Evolutionary conservation across 345 rosid genomes (phyloP), one percentile per base, ranked within the genome.

Genomic region (Eucalyptus tenuipes): DNA sequence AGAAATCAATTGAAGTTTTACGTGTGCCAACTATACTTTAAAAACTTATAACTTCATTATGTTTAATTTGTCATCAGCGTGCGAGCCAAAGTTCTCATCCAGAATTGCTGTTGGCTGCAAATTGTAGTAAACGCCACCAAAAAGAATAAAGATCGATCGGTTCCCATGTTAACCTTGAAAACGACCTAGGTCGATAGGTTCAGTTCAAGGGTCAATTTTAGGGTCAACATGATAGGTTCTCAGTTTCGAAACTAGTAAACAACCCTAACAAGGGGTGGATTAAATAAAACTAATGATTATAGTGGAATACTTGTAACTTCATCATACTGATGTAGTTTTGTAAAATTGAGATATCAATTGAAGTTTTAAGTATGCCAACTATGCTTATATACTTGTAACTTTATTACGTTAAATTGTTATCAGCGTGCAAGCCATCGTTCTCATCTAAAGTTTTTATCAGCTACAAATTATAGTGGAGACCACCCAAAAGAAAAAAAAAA

Each of bases 241-340:
- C 24, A 17, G 1, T 8, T 68, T 5, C 0, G 2, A 52, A 52
- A 52, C 57, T 52, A 52, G 2, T 52, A 52, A 3, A 1, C 25
- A 52, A 52, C 24, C 57, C 7, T 0, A 33, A 31, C 0, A 16
- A 52, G 24, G 22, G 0, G 2, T 31, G 1, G 2, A 68, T 16
- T 9, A 42, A 66, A 66, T 66, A 31, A 66, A 4, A 8, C 3
- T 66, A 6, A 66, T 66, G 24, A 31, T 66, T 66, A 31, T 66
- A 31, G 42, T 31, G 40, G 11, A 17, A 66, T 66, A 31, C 1
- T 31, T 66, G 2, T 15, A 33, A 64, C 18, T 64, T 64, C 10
- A 64, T n/a, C 8, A 64, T 29, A 13, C 1, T n/a, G 0, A 64
- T 64, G 75, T 68, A 33, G 42, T 68, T 68, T 3, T 31, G 20